Percentiles rank a stretch among this genome's conserved stretches.
phyloP scores from a whole-genome alignment of 2,329 filamentous ascomycete species.

The Tolypocladium tundrense region DNA sequence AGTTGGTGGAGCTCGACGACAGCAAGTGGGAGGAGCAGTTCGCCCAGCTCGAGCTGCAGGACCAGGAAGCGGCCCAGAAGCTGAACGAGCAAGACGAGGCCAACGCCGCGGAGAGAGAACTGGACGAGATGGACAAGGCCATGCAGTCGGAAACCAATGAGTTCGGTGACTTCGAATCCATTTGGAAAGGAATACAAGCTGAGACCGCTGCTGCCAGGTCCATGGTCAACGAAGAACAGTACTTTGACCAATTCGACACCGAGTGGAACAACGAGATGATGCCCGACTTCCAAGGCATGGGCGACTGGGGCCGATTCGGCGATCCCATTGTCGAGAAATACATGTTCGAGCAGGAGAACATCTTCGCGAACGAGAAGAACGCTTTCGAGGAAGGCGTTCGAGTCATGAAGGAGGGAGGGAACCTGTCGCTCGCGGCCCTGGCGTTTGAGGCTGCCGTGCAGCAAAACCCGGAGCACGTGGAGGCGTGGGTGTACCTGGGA shows the following conservation, averaged over 20 bases:
- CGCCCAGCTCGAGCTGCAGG: constrained; percentile 68
- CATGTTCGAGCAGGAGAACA: constrained; percentile 88
- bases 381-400: constrained; percentile 89
- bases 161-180: constrained; percentile 80
- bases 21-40: constrained; percentile 96
- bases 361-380: constrained; percentile 70
- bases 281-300: constrained; percentile 49
- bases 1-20: constrained; percentile 89
- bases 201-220: constrained; percentile 61
- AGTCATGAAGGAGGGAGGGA: constrained; percentile 89
- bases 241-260: constrained; percentile 60
- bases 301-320: constrained; percentile 55
- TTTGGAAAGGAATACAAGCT: constrained; percentile 76
- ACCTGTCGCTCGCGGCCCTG: constrained; percentile 82
- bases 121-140: constrained; percentile 71
- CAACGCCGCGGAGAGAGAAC: constrained; percentile 70
- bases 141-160: constrained; percentile 62
- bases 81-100: constrained; percentile 46
- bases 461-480: constrained; percentile 75
- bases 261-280: constrained; percentile 59
- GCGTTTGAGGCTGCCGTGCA: constrained; percentile 95
- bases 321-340: constrained; percentile 83
- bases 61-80: constrained; percentile 32
- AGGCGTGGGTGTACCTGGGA: constrained; percentile 89
- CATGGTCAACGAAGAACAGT: constrained; percentile 55